These are phyloP conservation scores for Juglanconis sp. DNA, from an alignment of 2,329 filamentous ascomycete species.

Conservation along the genomic window DNA sequence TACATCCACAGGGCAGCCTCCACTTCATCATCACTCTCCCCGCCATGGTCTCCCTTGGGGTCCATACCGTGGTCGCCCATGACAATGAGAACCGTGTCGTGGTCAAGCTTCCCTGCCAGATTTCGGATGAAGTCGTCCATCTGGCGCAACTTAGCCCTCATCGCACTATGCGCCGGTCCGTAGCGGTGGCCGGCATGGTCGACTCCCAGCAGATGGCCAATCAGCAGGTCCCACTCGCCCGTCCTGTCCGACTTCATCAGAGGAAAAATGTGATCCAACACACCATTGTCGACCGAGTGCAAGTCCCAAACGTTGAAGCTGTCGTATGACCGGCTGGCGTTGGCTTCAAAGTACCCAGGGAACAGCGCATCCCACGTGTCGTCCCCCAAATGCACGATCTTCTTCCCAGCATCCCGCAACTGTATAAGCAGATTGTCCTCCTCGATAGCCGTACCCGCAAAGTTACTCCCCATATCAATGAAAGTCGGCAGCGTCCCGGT, in stretches of 20 bases:
- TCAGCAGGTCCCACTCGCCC: constrained; percentile 84
- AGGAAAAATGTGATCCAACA: constrained; percentile 85
- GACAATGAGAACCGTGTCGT: constrained; percentile 83
- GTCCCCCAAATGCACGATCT: constrained; percentile 90
- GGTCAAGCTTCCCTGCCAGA: constrained; percentile 70
- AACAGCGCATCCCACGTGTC: constrained; percentile 96
- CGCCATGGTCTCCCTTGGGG: constrained; percentile 93
- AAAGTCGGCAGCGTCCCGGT: constrained; percentile 95
- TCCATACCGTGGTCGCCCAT: constrained; percentile 99
- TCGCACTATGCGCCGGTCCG: constrained; percentile 86
- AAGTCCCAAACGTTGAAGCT: constrained; percentile 99
- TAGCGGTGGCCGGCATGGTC: constrained; percentile 97
- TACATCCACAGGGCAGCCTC: constrained; percentile 98
- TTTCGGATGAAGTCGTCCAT: constrained; percentile 81
- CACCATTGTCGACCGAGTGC: constrained; percentile 94
- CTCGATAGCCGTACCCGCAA: constrained; percentile 90
- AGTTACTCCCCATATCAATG: constrained; percentile 89
- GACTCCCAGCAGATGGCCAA: constrained; percentile 91
- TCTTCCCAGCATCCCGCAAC: constrained; percentile 62
- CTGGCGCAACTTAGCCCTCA: constrained; percentile 84
- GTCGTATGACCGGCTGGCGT: constrained; percentile 85
- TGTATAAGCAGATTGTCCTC: constrained; percentile 79
- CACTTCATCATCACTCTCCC: constrained; percentile 93
- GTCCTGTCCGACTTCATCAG: constrained; percentile 64
- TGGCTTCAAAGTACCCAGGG: constrained; percentile 85